These are phyloP conservation scores for Annona cherimola DNA, from an alignment of 164 flowering plant genomes.

Conservation along the genomic window DNA sequence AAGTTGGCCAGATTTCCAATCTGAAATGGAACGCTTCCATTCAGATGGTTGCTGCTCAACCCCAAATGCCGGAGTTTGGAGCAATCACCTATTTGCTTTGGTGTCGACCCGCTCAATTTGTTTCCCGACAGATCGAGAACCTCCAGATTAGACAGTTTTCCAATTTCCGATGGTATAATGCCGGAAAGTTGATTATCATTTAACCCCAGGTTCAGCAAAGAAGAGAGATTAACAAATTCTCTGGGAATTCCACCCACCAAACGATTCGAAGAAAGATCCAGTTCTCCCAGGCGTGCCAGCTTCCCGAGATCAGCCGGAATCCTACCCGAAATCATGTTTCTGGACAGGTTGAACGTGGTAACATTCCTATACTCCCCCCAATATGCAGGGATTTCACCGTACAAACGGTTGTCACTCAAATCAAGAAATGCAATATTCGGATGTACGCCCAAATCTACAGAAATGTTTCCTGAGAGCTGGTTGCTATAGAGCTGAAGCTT, in stretches of 20 bases:
- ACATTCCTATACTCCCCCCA: background rate
- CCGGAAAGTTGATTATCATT: background rate
- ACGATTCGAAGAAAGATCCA: constrained; percentile 1
- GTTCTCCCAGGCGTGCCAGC: background rate
- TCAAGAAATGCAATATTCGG: constrained; percentile 10
- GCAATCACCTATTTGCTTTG: background rate
- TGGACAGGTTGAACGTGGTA: background rate
- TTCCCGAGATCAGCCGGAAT: background rate
- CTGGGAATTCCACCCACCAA: constrained; percentile 4
- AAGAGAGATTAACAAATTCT: background rate
- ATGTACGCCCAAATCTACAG: constrained; percentile 14
- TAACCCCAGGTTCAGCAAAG: background rate
- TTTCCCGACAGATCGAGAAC: constrained; percentile 2
- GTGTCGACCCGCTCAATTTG: constrained; percentile 1
- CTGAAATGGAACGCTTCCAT: constrained; percentile 6
- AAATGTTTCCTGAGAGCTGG: constrained; percentile 17
- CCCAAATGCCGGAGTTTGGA: background rate
- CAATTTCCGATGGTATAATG: background rate
- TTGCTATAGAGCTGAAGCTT: constrained; percentile 18
- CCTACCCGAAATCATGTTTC: constrained; percentile 1
- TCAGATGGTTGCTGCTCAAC: constrained; percentile 3
- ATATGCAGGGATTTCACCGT: constrained; percentile 6
- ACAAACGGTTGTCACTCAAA: background rate
- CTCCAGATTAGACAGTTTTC: constrained; percentile 1
- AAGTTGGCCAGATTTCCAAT: constrained; percentile 1